Conservation (phyloP, 768 basidiomycete genomes). For the Rhodosporidiobolus odoratus region DNA sequence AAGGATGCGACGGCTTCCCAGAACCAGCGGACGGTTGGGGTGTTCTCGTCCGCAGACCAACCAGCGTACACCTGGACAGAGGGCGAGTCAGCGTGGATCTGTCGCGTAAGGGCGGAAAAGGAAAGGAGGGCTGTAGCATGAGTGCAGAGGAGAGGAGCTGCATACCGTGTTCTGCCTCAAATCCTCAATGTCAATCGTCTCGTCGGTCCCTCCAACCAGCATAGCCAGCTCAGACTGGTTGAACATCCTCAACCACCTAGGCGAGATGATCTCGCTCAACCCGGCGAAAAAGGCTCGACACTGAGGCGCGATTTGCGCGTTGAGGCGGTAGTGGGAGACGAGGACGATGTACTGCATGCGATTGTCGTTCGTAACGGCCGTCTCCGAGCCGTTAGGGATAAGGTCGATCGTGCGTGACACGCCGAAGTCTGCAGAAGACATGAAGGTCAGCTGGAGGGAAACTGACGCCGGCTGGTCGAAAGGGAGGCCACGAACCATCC, state of each 20-base stretch:
- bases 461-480: background rate
- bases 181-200: slow-evolving; percentile 57
- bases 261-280: slow-evolving; percentile 83
- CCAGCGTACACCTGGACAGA: slow-evolving; percentile 18
- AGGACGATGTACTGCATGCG: slow-evolving; percentile 82
- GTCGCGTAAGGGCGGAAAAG: no score
- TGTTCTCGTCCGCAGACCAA: slow-evolving; percentile 52
- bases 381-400: slow-evolving; percentile 71
- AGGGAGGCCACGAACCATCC: slow-evolving; percentile 58
- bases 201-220: slow-evolving; percentile 56
- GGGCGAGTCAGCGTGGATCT: no score
- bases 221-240: slow-evolving; percentile 85
- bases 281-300: slow-evolving; percentile 71
- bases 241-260: slow-evolving; percentile 92
- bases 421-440: slow-evolving; percentile 64
- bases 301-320: slow-evolving; percentile 66
- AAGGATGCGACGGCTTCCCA: slow-evolving; percentile 83
- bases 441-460: background rate
- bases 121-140: background rate
- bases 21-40: slow-evolving; percentile 68
- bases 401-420: slow-evolving; percentile 69
- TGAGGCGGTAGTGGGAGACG: slow-evolving; percentile 80
- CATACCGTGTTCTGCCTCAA: slow-evolving; percentile 65
- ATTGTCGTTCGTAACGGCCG: slow-evolving; percentile 82
- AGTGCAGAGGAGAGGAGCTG: background rate